These are phyloP conservation scores for Rosa hybrid DNA, from an alignment of 331 rosid genomes.

Conservation along the genomic window DNA sequence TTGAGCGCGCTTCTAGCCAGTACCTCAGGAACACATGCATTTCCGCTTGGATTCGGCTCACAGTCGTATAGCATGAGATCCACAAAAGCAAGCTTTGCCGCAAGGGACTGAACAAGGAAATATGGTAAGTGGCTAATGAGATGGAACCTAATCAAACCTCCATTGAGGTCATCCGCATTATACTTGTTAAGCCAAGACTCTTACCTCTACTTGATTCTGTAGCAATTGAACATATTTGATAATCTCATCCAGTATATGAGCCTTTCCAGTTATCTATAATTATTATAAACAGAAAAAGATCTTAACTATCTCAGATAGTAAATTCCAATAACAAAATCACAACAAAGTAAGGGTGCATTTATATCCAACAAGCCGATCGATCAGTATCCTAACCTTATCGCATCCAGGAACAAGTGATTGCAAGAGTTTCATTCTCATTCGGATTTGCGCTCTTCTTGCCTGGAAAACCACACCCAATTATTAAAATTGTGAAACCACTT, in stretches of 20 bases:
- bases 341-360: not conserved
- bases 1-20: not conserved
- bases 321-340: not conserved
- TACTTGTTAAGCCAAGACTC: not conserved
- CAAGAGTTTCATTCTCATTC: conserved; percentile 19
- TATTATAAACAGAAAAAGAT: not conserved
- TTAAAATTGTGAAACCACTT: not conserved
- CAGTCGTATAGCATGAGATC: conserved; percentile 7
- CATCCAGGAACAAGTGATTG: conserved; percentile 31
- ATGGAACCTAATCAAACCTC: not conserved
- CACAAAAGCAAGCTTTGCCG: conserved; percentile 10
- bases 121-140: not conserved
- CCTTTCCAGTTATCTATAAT: conserved; percentile 24
- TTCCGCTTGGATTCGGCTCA: not conserved
- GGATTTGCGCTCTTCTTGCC: conserved; percentile 30
- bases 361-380: not conserved
- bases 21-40: conserved; percentile 3
- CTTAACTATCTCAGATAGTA: not conserved
- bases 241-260: conserved; percentile 24
- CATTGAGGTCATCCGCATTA: not conserved
- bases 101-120: conserved; percentile 20
- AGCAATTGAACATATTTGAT: conserved; percentile 25
- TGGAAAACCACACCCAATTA: not conserved
- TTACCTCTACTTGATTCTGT: conserved; percentile 31
- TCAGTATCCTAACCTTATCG: conserved; percentile 11